Evolutionary conservation across 1,139 yeast genomes (phyloP).

Genomic region (Suhomyces bribrorum): DNA sequence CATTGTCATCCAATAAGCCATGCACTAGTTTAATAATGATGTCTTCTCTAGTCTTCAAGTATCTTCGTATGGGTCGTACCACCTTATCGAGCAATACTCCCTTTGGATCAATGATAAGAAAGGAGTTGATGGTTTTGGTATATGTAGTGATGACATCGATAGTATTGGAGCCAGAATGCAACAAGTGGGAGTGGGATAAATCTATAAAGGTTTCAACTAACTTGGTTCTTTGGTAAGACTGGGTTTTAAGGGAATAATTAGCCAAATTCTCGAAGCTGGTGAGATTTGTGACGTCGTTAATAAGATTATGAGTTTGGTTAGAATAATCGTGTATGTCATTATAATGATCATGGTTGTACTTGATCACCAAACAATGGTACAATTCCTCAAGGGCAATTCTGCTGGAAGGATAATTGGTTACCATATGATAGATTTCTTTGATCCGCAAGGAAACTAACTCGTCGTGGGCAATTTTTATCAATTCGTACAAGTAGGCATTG

Average conservation of each 20-base stretch:
- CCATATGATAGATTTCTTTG: slow-evolving; percentile 65
- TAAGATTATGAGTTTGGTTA: slow-evolving; percentile 11
- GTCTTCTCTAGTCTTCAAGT: slow-evolving; percentile 71
- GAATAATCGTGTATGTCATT: slow-evolving; percentile 7
- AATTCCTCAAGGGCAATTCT: slow-evolving; percentile 64
- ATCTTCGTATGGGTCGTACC: slow-evolving; percentile 67
- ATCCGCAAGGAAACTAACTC: slow-evolving; percentile 56
- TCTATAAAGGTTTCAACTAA: slow-evolving; percentile 58
- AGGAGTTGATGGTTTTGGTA: slow-evolving; percentile 70
- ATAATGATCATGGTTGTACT: slow-evolving; percentile 19
- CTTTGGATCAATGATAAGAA: slow-evolving; percentile 78
- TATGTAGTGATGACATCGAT: slow-evolving; percentile 70
- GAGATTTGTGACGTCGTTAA: slow-evolving; percentile 16
- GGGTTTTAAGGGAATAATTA: slow-evolving; percentile 26
- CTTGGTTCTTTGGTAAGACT: slow-evolving; percentile 46
- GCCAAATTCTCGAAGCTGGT: slow-evolving; percentile 22
- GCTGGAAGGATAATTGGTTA: slow-evolving; percentile 60
- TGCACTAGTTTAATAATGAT: slow-evolving; percentile 68
- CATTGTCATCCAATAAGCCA: slow-evolving; percentile 59
- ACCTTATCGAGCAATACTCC: slow-evolving; percentile 82
- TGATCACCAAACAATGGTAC: slow-evolving; percentile 45
- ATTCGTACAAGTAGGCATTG: slow-evolving; percentile 26
- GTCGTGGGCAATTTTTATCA: slow-evolving; percentile 43
- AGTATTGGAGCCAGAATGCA: slow-evolving; percentile 86
- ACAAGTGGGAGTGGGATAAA: slow-evolving; percentile 50